Evolutionary conservation across 768 basidiomycete genomes (phyloP), one percentile per base, ranked within the genome.

Genomic region (Hydnum rufescens): DNA sequence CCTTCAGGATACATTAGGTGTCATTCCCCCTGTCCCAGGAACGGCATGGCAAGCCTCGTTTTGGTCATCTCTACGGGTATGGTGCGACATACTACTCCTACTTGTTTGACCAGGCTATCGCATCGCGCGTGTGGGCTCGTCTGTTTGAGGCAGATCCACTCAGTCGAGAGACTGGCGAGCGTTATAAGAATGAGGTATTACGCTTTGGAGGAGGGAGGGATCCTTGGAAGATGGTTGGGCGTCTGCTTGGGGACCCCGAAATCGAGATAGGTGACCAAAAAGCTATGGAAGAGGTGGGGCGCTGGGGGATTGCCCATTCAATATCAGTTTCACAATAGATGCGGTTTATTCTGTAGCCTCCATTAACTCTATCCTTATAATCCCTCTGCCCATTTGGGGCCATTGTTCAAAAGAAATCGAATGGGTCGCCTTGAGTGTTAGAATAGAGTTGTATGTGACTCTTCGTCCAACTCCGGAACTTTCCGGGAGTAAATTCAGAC

Each of bases 31-130:
- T 52, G 86, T 89, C 0, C 67, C 70, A 0, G 84, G 82, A 0
- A 96, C 92, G 0, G 81, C 86, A 0, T 90, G 89, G 71, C 95
- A 97, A 61, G 89, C 89, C 0, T n/a, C 88, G 92, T 59, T 99
- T 99, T 58, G 84, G 86, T 0, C 95, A 99, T 63, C 68, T 99
- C 3, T 92, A 82, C 60, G 89, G 92, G 2, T 99, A 99, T 59
- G 92, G 93, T 3, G 90, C 93, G 13, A 95, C 89, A 0, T 99
- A 99, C 63, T 99, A 99, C 60, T 90, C 89, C 2, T 99, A 99
- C 62, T 72, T 96, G 8, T 92, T 99, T 58, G 95, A 97, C 58
- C 78, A 92, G 3, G 89, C 89, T 3, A 95, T 99, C 54, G 93
- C 95, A 0, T 84, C 84, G 4, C 74, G 82, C n/a, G 80, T 96